phyloP scores from a whole-genome alignment of 805 yeast genomes.

The Kodamaea nitidulidarum region DNA sequence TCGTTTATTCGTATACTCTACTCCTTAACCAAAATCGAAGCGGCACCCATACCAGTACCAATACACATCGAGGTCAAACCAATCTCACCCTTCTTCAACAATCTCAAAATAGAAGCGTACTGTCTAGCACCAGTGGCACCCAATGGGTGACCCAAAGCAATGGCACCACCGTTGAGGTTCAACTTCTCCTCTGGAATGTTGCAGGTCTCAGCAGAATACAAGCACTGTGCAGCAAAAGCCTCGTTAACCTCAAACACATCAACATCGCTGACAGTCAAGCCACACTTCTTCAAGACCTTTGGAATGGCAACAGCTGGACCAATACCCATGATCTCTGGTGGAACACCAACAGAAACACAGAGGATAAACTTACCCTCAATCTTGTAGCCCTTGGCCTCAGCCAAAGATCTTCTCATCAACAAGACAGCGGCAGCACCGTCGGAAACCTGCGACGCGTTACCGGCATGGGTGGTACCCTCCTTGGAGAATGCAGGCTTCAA shows the following conservation, averaged over 20 bases:
- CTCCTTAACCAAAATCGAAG: slow-evolving; percentile 79
- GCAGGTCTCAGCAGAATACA: slow-evolving; percentile 64
- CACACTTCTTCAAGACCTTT: slow-evolving; percentile 58
- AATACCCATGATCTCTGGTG: slow-evolving; percentile 96
- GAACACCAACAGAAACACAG: slow-evolving; percentile 83
- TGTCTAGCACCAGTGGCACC: slow-evolving; percentile 76
- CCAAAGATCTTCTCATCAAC: slow-evolving; percentile 80
- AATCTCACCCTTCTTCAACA: slow-evolving; percentile 71
- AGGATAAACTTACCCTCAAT: slow-evolving; percentile 78
- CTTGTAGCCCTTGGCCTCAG: slow-evolving; percentile 66
- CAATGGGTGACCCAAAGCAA: slow-evolving; percentile 90
- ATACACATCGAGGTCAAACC: slow-evolving; percentile 96
- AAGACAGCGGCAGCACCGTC: slow-evolving; percentile 95
- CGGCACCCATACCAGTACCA: slow-evolving; percentile 99
- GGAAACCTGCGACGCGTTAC: slow-evolving; percentile 92
- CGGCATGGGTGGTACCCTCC: slow-evolving; percentile 89
- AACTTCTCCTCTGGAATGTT: slow-evolving; percentile 60
- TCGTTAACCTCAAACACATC: slow-evolving; percentile 86
- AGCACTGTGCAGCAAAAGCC: slow-evolving; percentile 94
- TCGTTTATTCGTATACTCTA: slow-evolving; percentile 24
- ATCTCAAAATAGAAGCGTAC: slow-evolving; percentile 80
- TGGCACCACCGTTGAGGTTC: slow-evolving; percentile 94
- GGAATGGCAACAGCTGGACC: slow-evolving; percentile 98
- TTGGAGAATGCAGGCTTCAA: slow-evolving; percentile 82
- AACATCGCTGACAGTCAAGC: slow-evolving; percentile 61